Percentiles rank a stretch among this genome's conserved stretches.
phyloP scores from a whole-genome alignment of 352 stramenopile species.

The Pythium brachiatum region DNA sequence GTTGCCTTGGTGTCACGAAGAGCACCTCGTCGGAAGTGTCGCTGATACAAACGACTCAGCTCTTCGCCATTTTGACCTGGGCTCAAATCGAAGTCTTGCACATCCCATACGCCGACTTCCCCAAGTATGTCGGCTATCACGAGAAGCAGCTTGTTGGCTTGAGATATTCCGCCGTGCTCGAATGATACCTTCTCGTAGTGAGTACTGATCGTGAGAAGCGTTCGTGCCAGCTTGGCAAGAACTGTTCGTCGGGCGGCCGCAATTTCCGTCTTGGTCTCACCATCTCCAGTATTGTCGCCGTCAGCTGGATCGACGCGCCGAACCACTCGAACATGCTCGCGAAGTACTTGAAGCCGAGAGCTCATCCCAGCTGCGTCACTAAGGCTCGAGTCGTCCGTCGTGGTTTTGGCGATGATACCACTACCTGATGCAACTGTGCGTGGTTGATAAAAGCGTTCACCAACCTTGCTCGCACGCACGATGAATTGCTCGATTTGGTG shows the following conservation, averaged over 20 bases:
- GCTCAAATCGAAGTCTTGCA: slow-evolving; percentile 59
- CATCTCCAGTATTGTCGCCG: background rate
- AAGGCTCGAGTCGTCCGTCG: background rate
- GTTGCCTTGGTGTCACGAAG: slow-evolving; percentile 48
- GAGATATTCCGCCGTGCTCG: background rate
- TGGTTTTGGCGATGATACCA: background rate
- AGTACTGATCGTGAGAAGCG: slow-evolving; percentile 51
- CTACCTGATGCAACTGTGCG: background rate
- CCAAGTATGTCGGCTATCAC: slow-evolving; percentile 63
- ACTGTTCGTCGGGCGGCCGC: slow-evolving; percentile 1
- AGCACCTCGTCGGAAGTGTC: slow-evolving; percentile 54
- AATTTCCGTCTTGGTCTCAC: slow-evolving; percentile 8
- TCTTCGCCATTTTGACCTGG: slow-evolving; percentile 42
- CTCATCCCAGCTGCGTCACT: slow-evolving; percentile 9
- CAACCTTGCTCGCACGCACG: slow-evolving; percentile 37
- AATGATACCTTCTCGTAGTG: slow-evolving; percentile 6
- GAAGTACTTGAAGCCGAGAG: slow-evolving; percentile 11
- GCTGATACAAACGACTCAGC: slow-evolving; percentile 51
- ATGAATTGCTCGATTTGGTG: slow-evolving; percentile 68
- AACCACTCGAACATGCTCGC: slow-evolving; percentile 19
- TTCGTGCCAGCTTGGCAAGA: slow-evolving; percentile 44
- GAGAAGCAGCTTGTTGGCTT: slow-evolving; percentile 4
- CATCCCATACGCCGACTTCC: slow-evolving; percentile 60
- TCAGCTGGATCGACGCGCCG: background rate
- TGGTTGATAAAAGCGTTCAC: slow-evolving; percentile 56